phyloP scores from a whole-genome alignment of 2,329 filamentous ascomycete genomes.

The Arthroderma sp. region DNA sequence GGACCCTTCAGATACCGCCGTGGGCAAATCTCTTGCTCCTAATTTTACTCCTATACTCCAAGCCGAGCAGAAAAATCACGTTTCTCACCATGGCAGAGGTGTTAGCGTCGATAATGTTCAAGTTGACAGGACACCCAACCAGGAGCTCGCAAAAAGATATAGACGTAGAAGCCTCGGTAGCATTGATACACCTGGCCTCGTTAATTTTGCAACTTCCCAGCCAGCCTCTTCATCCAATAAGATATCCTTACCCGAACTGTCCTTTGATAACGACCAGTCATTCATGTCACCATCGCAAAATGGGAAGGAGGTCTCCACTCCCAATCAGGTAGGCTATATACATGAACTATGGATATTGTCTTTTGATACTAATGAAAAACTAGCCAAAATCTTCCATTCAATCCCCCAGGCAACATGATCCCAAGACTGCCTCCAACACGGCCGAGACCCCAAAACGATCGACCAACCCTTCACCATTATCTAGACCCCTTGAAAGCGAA shows the following conservation, averaged over 20 bases:
- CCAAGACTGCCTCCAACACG: slow-evolving; percentile 17
- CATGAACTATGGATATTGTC: background rate
- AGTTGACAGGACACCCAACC: slow-evolving; percentile 37
- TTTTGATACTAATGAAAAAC: background rate
- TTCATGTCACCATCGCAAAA: background rate
- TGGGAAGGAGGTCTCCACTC: background rate
- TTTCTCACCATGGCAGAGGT: slow-evolving; percentile 41
- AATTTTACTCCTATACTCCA: background rate
- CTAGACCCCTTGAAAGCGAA: slow-evolving; percentile 54
- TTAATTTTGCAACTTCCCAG: slow-evolving; percentile 19
- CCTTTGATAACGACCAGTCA: background rate
- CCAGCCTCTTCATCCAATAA: slow-evolving; percentile 14
- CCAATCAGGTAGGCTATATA: slow-evolving; percentile 1
- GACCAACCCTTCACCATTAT: slow-evolving; percentile 58
- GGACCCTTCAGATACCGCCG: slow-evolving; percentile 3
- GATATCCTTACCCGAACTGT: background rate
- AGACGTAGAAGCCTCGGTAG: slow-evolving; percentile 72
- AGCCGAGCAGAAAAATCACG: slow-evolving; percentile 10
- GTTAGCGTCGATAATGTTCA: slow-evolving; percentile 59
- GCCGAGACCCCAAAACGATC: slow-evolving; percentile 55
- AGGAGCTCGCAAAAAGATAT: slow-evolving; percentile 62
- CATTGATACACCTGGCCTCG: slow-evolving; percentile 35
- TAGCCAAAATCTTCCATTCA: background rate
- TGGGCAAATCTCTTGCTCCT: background rate
- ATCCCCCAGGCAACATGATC: background rate